Percentiles rank a stretch among this genome's conserved stretches.
These are phyloP conservation scores for Orobanche coerulescens DNA, from an alignment of 257 asterid species.

Conservation along the genomic window DNA sequence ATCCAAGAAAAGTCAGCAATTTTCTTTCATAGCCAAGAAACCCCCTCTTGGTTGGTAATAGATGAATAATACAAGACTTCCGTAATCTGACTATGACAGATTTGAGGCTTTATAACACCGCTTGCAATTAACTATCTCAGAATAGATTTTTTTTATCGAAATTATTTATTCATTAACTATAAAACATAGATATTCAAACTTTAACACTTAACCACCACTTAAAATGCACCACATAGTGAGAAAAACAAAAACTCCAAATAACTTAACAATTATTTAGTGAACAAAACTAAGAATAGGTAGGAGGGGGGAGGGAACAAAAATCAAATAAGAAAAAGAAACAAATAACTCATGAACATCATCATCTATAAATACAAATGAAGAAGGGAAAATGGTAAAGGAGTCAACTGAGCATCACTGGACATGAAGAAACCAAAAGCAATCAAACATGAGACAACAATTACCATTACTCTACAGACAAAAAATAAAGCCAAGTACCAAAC, in stretches of 20 bases:
- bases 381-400: background rate
- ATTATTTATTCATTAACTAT: background rate
- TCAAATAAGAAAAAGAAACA: too few relatives aligned
- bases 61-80: conserved; percentile 21
- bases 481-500: background rate
- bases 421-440: conserved; percentile 18
- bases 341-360: too few relatives aligned
- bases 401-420: background rate
- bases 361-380: background rate
- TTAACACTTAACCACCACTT: background rate
- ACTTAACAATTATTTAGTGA: background rate
- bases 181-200: conserved; percentile 5
- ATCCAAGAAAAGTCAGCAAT: conserved; percentile 22
- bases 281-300: background rate
- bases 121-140: conserved; percentile 1
- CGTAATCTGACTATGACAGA: background rate
- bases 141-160: background rate
- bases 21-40: conserved; percentile 15
- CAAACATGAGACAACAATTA: conserved; percentile 19
- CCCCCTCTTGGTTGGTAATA: conserved; percentile 14
- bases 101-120: conserved; percentile 16
- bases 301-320: too few relatives aligned
- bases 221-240: conserved; percentile 1
- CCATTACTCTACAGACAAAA: conserved; percentile 3
- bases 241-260: background rate